phyloP scores from a whole-genome alignment of 2,329 filamentous ascomycete species.

The Albophoma yamanashiensis region DNA sequence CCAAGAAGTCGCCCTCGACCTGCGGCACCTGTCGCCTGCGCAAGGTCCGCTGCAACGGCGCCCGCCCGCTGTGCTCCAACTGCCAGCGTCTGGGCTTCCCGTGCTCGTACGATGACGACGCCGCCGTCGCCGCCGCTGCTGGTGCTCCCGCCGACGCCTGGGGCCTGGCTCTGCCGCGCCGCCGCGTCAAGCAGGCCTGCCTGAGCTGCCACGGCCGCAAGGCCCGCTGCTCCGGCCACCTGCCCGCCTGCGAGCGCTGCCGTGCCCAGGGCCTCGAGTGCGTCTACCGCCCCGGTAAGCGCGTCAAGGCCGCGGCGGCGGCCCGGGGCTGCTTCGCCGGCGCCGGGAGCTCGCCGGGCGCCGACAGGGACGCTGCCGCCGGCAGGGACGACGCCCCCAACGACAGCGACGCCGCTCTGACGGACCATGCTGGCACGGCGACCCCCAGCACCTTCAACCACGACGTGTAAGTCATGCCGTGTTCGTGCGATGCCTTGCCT shows the following conservation, averaged over 20 bases:
- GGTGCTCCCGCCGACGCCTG: slow-evolving; percentile 13
- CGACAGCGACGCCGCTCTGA: slow-evolving; percentile 22
- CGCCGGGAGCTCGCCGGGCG: slow-evolving; percentile 20
- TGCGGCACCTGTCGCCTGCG: slow-evolving; percentile 43
- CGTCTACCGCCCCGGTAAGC: slow-evolving; percentile 40
- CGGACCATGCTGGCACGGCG: slow-evolving; percentile 19
- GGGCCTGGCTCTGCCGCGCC: slow-evolving; percentile 34
- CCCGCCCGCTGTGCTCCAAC: slow-evolving; percentile 42
- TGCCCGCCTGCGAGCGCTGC: slow-evolving; percentile 40
- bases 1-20: slow-evolving; percentile 27
- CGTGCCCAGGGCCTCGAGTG: slow-evolving; percentile 44
- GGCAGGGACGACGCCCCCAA: no score
- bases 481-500: not conserved
- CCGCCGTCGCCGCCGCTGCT: slow-evolving; percentile 26
- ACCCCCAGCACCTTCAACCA: slow-evolving; percentile 22
- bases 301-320: slow-evolving; percentile 14
- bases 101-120: slow-evolving; percentile 43
- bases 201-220: slow-evolving; percentile 48
- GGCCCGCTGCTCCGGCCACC: slow-evolving; percentile 46
- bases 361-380: slow-evolving; percentile 4
- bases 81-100: slow-evolving; percentile 47
- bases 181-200: slow-evolving; percentile 46
- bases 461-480: slow-evolving; percentile 18
- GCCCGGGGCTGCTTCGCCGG: slow-evolving; percentile 9
- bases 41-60: slow-evolving; percentile 48